These are phyloP conservation scores for Phylloporus arenicola DNA, from an alignment of 768 basidiomycete genomes.

Conservation along the genomic window DNA sequence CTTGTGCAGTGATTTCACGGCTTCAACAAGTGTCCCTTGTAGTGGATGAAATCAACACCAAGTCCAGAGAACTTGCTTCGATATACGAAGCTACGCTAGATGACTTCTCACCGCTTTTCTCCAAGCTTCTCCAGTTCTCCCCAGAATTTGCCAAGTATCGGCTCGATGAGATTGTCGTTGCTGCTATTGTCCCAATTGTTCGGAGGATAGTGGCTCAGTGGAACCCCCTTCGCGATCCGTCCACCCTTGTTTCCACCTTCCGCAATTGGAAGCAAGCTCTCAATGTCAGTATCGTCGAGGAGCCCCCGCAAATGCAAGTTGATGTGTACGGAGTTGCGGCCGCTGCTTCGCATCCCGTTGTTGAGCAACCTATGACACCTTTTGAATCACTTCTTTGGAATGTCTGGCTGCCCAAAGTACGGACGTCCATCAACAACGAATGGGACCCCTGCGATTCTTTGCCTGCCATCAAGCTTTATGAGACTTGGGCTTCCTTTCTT, in stretches of 20 bases:
- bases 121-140: constrained; percentile 66
- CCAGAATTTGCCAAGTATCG: constrained; percentile 72
- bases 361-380: constrained; percentile 77
- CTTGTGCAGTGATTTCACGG: constrained; percentile 60
- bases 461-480: constrained; percentile 77
- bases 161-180: constrained; percentile 90
- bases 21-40: constrained; percentile 74
- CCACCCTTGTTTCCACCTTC: constrained; percentile 58
- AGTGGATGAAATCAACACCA: constrained; percentile 61
- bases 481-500: constrained; percentile 82
- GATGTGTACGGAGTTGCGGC: constrained; percentile 53
- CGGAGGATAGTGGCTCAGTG: constrained; percentile 70
- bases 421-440: constrained; percentile 90
- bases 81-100: constrained; percentile 70
- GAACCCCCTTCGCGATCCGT: constrained; percentile 80
- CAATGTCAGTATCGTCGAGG: constrained; percentile 48
- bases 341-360: constrained; percentile 24
- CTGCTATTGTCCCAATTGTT: constrained; percentile 78
- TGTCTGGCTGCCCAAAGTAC: constrained; percentile 92
- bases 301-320: constrained; percentile 41
- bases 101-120: constrained; percentile 66
- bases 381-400: constrained; percentile 95
- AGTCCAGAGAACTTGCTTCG: constrained; percentile 59
- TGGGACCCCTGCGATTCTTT: constrained; percentile 75
- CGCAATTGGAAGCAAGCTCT: constrained; percentile 65